Conservation (phyloP, 768 basidiomycete genomes). For the Mycena filopes region DNA sequence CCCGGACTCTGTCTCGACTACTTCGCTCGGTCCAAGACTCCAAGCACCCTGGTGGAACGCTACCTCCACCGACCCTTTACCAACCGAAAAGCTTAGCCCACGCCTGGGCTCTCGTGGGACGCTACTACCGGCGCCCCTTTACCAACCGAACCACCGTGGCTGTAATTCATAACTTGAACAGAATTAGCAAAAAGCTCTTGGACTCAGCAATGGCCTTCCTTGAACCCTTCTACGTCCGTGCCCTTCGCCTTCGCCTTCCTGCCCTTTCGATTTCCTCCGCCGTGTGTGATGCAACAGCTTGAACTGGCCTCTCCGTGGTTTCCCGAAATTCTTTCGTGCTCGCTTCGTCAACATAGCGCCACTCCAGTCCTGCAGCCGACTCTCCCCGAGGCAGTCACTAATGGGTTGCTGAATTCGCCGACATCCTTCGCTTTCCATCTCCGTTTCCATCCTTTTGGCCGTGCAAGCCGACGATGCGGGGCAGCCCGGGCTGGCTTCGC, state of each 20-base stretch:
- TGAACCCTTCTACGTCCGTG: too few relatives aligned
- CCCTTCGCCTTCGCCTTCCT: neutral
- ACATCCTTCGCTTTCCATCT: neutral
- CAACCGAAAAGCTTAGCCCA: too few relatives aligned
- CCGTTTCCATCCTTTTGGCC: neutral
- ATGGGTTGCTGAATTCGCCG: neutral
- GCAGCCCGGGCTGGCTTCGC: neutral
- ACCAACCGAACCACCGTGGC: too few relatives aligned
- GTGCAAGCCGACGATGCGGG: neutral
- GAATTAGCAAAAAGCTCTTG: too few relatives aligned
- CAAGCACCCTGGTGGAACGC: too few relatives aligned
- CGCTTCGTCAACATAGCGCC: neutral
- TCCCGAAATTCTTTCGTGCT: neutral
- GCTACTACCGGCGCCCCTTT: too few relatives aligned
- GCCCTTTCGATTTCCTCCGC: conserved; percentile 16
- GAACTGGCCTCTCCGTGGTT: neutral
- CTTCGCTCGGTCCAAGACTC: neutral
- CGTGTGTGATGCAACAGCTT: neutral
- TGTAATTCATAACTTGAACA: too few relatives aligned
- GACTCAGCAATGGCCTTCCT: too few relatives aligned
- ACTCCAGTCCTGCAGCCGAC: neutral
- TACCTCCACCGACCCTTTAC: too few relatives aligned
- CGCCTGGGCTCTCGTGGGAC: too few relatives aligned
- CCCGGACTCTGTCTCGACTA: neutral
- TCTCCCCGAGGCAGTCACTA: neutral